These are phyloP conservation scores for Pythium oligandrum DNA, from an alignment of 352 stramenopile species.

Conservation along the genomic window DNA sequence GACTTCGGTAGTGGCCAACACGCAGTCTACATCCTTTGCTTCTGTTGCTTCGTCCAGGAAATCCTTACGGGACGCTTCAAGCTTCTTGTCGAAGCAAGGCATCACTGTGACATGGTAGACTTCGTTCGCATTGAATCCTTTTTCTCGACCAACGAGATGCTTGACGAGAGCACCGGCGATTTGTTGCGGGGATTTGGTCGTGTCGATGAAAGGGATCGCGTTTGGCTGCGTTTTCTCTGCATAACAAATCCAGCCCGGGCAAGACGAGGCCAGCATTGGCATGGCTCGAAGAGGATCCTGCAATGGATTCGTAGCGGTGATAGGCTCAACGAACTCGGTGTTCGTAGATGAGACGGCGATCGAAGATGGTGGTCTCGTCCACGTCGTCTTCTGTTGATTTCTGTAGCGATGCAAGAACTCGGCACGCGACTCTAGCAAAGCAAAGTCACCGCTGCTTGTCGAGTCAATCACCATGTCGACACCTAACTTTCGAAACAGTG, in stretches of 20 bases:
- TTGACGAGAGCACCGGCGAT: constrained; percentile 88
- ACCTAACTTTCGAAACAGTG: constrained; percentile 72
- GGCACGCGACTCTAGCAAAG: constrained; percentile 89
- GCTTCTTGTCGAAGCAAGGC: constrained; percentile 99
- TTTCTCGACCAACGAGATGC: constrained; percentile 62
- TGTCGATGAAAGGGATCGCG: constrained; percentile 93
- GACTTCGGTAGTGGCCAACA: constrained; percentile 87
- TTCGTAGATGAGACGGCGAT: constrained; percentile 60
- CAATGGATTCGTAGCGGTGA: constrained; percentile 38
- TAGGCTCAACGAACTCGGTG: constrained; percentile 65
- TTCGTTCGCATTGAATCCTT: constrained; percentile 39
- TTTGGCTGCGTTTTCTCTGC: constrained; percentile 96
- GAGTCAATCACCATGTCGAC: constrained; percentile 92
- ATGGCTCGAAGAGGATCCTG: constrained; percentile 67
- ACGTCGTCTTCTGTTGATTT: constrained; percentile 73
- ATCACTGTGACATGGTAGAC: constrained; percentile 96
- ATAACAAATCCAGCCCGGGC: constrained; percentile 97
- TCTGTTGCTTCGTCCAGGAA: constrained; percentile 64
- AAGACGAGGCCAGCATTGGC: constrained; percentile 94
- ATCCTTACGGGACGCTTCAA: constrained; percentile 94
- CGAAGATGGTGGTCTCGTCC: constrained; percentile 59
- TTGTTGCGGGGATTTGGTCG: constrained; percentile 94
- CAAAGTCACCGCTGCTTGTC: constrained; percentile 88
- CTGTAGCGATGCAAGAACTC: constrained; percentile 87
- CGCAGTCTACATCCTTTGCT: constrained; percentile 92